Base-by-base conservation (phyloP, 225 moss, liverwort and hornwort species). In the Pseudisothecium myosuroides region DNA sequence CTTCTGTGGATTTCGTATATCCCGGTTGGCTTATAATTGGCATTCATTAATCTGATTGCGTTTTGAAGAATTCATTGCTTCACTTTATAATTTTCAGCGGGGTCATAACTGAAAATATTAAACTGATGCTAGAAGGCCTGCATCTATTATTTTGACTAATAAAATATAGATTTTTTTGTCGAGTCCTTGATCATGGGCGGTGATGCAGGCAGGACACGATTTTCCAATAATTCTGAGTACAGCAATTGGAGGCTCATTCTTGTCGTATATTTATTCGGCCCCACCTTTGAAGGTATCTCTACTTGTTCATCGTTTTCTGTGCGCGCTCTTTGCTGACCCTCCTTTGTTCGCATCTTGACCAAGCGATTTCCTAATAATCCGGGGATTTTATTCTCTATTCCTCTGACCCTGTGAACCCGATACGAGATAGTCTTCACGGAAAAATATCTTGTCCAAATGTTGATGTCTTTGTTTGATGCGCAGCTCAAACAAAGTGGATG, bases 401-500 rank as follows among this genome's bases (percentile, higher is more conserved):
- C 59, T 72, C 41, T 75, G 63, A 74, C 65, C 36, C 45, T 82
- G 19, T 65, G 39, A 87, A 67, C 65, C 22, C n/a, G 36, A 16
- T 36, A 43, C 39, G 39, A 65, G 43, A 39, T 75, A 18, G 36
- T 17, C 19, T 58, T 71, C 69, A 77, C 27, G 55, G 52, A 49
- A 85, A 17, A 62, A 50, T 31, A 76, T 58, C 45, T 45, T 69
- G 29, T 86, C 61, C 45, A 81, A 65, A 32, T 54, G 43, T 45
- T 89, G 86, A 64, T 64, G 45, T 83, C 32, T 83, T 68, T 61
- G 55, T 67, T 81, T 81, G 50, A 11, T 69, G 78, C 14, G 59
- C 96, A 97, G 97, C 91, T 97, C n/a, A 97, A 97, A 91, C 97
- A 97, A 93, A 97, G 97, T 93, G 97, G 97, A 56, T 97, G 97